Conservation (phyloP, 257 asterid species). For the Rehmannia glutinosa region DNA sequence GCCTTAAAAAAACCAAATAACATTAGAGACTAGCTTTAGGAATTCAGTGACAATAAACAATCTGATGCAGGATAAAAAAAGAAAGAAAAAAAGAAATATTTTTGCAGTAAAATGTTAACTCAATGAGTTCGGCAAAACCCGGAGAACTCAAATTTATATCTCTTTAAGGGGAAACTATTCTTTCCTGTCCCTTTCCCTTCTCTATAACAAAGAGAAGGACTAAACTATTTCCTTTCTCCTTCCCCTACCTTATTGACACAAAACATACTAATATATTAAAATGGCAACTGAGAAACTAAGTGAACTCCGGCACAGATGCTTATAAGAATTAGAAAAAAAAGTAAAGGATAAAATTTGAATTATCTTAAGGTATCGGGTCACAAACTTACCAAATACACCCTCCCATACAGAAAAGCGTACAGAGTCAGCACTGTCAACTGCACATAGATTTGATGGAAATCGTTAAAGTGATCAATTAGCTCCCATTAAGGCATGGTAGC, state of each 20-base stretch:
- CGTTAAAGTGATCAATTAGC: slow-evolving; percentile 10
- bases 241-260: background rate
- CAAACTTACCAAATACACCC: slow-evolving; percentile 81
- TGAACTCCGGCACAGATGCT: slow-evolving; percentile 10
- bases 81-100: background rate
- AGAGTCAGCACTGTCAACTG: slow-evolving; percentile 95
- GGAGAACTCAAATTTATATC: background rate
- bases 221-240: background rate
- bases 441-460: slow-evolving; percentile 27
- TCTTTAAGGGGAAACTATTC: too few species aligned
- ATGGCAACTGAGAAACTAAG: slow-evolving; percentile 7
- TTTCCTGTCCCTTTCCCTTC: too few species aligned
- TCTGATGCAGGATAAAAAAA: background rate
- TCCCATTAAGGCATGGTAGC: slow-evolving; percentile 3
- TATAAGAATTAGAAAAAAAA: background rate
- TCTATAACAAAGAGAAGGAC: too few species aligned
- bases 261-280: background rate
- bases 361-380: background rate
- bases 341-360: background rate
- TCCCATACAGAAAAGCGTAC: slow-evolving; percentile 89
- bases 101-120: background rate
- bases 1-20: slow-evolving; percentile 51
- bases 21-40: slow-evolving; percentile 4
- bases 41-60: background rate
- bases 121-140: slow-evolving; percentile 8